phyloP scores from a whole-genome alignment of 2,329 filamentous ascomycete genomes.

The Trichophyton benhamiae region DNA sequence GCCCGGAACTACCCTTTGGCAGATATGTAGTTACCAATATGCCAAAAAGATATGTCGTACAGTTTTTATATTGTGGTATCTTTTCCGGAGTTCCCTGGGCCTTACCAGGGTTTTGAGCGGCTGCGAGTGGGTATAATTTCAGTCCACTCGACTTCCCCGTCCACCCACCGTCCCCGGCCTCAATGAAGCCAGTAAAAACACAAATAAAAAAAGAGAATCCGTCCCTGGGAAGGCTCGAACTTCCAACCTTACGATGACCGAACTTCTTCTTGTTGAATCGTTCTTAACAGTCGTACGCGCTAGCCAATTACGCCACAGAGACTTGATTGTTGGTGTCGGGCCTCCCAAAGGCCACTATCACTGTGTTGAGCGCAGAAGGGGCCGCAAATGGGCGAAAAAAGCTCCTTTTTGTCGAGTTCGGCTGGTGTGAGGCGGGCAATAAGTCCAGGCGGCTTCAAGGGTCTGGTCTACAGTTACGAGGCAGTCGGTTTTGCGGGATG shows the following conservation, averaged over 20 bases:
- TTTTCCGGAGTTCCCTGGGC: neutral
- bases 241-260: conserved; percentile 22
- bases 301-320: conserved; percentile 8
- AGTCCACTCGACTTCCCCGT: neutral
- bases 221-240: conserved; percentile 32
- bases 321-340: conserved; percentile 2
- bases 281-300: conserved; percentile 7
- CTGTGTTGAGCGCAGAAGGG: neutral
- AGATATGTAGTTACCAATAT: neutral
- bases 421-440: neutral
- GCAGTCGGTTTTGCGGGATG: too few species aligned
- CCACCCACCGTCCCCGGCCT: neutral
- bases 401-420: neutral
- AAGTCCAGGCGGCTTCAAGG: too few species aligned
- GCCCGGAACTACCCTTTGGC: too few species aligned
- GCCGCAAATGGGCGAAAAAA: neutral
- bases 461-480: too few species aligned
- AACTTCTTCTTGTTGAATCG: neutral
- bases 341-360: neutral
- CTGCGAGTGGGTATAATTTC: conserved; percentile 1
- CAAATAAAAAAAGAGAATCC: conserved; percentile 11
- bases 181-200: neutral
- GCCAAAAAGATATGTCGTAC: neutral
- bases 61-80: neutral
- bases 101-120: neutral